Evolutionary conservation across 352 stramenopile species (phyloP).

Genomic region (Blastocystis sp.): DNA sequence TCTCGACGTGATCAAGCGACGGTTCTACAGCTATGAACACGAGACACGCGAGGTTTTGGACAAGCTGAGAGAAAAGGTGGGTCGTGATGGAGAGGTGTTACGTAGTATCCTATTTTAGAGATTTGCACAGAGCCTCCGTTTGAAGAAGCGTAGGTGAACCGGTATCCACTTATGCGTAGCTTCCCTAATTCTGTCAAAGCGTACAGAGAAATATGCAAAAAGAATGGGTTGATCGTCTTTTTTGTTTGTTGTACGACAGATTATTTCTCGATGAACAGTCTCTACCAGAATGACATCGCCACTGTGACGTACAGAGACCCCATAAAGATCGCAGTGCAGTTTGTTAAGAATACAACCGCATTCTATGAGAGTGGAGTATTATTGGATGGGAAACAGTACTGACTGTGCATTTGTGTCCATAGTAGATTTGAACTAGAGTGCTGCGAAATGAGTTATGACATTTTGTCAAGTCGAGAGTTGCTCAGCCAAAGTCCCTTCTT

Average conservation of each 20-base stretch:
- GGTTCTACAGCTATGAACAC: constrained; percentile 54
- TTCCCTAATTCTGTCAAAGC: constrained; percentile 40
- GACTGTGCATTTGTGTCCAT: too few species aligned
- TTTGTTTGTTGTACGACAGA: neutral
- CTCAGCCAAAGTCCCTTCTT: neutral
- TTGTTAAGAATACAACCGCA: neutral
- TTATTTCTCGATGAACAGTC: neutral
- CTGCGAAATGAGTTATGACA: neutral
- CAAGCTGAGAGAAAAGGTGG: constrained; percentile 1
- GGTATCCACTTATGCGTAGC: neutral
- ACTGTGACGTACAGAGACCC: neutral
- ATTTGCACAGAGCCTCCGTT: constrained; percentile 54
- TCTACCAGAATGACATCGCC: neutral
- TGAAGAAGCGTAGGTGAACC: constrained; percentile 31
- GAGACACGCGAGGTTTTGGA: constrained; percentile 34
- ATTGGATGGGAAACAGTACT: neutral
- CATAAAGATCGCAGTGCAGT: neutral
- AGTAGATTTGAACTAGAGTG: neutral
- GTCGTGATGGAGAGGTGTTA: neutral
- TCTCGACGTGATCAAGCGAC: constrained; percentile 45
- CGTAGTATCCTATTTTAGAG: constrained; percentile 38
- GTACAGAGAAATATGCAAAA: neutral
- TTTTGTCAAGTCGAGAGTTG: neutral
- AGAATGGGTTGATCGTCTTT: neutral
- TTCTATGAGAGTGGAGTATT: neutral